Percentiles rank a stretch among this genome's conserved stretches.
Evolutionary conservation across 192 early-diverging fungal genomes (phyloP).

Genomic region (Coemansia sp.): DNA sequence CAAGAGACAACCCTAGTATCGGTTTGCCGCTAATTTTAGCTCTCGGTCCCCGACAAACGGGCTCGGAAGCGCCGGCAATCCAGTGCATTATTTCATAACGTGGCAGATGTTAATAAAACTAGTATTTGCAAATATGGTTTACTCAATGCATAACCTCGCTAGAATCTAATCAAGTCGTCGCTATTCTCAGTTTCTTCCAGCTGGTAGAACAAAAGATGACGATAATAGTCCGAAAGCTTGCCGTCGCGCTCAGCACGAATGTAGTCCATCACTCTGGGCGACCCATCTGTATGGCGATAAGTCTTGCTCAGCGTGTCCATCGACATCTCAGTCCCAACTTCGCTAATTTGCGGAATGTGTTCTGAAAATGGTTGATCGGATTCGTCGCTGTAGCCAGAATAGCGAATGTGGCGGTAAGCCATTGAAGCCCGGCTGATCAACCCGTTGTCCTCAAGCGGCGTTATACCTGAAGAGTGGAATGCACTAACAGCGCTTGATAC

Average conservation of each 20-base stretch:
- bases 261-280: slow-evolving; percentile 43
- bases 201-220: slow-evolving; percentile 28
- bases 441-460: slow-evolving; percentile 31
- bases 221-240: slow-evolving; percentile 41
- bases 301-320: slow-evolving; percentile 45
- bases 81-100: background rate
- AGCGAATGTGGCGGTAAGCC: slow-evolving; percentile 22
- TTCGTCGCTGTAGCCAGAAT: slow-evolving; percentile 31
- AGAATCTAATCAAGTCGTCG: slow-evolving; percentile 23
- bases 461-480: slow-evolving; percentile 33
- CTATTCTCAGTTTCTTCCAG: slow-evolving; percentile 9
- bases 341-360: slow-evolving; percentile 32
- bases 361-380: slow-evolving; percentile 42
- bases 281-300: slow-evolving; percentile 40
- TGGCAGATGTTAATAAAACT: background rate
- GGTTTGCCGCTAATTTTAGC: background rate
- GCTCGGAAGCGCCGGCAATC: no score
- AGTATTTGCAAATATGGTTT: no score
- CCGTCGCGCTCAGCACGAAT: slow-evolving; percentile 43
- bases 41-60: no score
- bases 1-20: background rate
- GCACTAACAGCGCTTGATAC: slow-evolving; percentile 32
- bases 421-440: slow-evolving; percentile 19
- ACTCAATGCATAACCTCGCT: background rate
- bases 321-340: slow-evolving; percentile 40